A percentile compares a stretch with the other conserved stretches of the same genome.
Conservation (phyloP, 2,329 filamentous ascomycete genomes). For the Sarocladium strictum region DNA sequence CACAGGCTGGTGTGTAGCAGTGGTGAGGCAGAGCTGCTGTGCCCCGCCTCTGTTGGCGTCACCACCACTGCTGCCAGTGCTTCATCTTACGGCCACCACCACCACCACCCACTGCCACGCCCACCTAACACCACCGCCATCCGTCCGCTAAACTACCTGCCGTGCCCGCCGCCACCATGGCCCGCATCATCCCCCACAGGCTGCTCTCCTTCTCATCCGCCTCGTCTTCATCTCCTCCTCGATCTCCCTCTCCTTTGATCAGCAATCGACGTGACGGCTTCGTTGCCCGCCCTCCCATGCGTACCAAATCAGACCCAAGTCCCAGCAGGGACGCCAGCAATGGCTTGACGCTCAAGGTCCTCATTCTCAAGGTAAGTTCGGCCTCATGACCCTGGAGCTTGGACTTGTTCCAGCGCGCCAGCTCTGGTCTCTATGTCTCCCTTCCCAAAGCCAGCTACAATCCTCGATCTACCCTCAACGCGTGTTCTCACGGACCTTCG, state of each 20-base stretch:
- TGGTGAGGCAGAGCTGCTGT: too few relatives aligned
- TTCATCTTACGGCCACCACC: too few relatives aligned
- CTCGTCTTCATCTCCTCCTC: slow-evolving; percentile 16
- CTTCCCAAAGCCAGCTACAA: neutral
- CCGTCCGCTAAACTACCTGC: neutral
- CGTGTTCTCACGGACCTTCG: neutral
- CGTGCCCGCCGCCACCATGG: slow-evolving; percentile 33
- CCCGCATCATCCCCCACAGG: slow-evolving; percentile 51
- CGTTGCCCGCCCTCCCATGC: slow-evolving; percentile 31
- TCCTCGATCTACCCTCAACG: neutral
- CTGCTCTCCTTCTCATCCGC: slow-evolving; percentile 38
- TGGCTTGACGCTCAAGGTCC: slow-evolving; percentile 46
- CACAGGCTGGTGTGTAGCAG: neutral
- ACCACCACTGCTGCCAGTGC: neutral
- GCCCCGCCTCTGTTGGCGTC: slow-evolving; percentile 3
- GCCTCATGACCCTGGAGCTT: neutral
- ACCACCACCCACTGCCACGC: neutral
- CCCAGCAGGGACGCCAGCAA: slow-evolving; percentile 26
- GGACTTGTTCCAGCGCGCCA: slow-evolving; percentile 17
- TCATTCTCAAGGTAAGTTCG: slow-evolving; percentile 40
- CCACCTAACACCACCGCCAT: slow-evolving; percentile 1
- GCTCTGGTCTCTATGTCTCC: neutral
- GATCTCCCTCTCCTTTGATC: slow-evolving; percentile 28
- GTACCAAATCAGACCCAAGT: slow-evolving; percentile 40
- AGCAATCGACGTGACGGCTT: slow-evolving; percentile 4